These are phyloP conservation scores for Aspergillus tubingensis DNA, from an alignment of 2,329 filamentous ascomycete genomes.

Conservation along the genomic window DNA sequence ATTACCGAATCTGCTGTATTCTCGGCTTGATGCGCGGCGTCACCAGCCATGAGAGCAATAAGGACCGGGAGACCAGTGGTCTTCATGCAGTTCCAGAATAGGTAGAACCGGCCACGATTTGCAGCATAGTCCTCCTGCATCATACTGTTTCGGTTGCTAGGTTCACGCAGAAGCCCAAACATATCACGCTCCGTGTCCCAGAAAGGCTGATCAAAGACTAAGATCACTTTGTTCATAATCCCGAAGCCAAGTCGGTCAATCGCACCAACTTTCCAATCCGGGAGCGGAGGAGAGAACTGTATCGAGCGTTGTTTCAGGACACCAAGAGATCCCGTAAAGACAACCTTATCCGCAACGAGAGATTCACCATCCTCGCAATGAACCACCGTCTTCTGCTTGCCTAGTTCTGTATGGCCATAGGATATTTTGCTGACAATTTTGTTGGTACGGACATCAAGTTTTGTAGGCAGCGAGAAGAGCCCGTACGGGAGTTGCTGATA, in stretches of 20 bases:
- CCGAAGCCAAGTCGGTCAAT: slow-evolving; percentile 88
- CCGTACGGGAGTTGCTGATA: slow-evolving; percentile 93
- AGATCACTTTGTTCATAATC: slow-evolving; percentile 88
- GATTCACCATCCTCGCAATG: slow-evolving; percentile 75
- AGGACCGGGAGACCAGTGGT: slow-evolving; percentile 85
- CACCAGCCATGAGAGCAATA: slow-evolving; percentile 91
- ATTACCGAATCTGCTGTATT: slow-evolving; percentile 72
- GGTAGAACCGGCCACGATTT: slow-evolving; percentile 86
- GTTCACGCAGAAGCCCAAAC: slow-evolving; percentile 83
- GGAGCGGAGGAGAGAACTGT: slow-evolving; percentile 86
- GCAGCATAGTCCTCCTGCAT: slow-evolving; percentile 76
- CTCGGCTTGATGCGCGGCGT: slow-evolving; percentile 88
- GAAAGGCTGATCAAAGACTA: slow-evolving; percentile 86
- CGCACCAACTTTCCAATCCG: slow-evolving; percentile 77
- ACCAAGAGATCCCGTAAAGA: slow-evolving; percentile 86
- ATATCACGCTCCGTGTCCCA: slow-evolving; percentile 91
- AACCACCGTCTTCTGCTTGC: slow-evolving; percentile 58
- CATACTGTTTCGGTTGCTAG: slow-evolving; percentile 68
- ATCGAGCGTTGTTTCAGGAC: slow-evolving; percentile 81
- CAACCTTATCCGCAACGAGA: slow-evolving; percentile 84
- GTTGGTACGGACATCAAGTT: slow-evolving; percentile 74
- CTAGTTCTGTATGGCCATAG: slow-evolving; percentile 50
- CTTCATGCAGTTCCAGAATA: slow-evolving; percentile 95
- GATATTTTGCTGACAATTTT: slow-evolving; percentile 74
- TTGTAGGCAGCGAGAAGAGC: slow-evolving; percentile 72